Conservation (phyloP, 2,329 filamentous ascomycete genomes). For the Microsporum ferrugineum region DNA sequence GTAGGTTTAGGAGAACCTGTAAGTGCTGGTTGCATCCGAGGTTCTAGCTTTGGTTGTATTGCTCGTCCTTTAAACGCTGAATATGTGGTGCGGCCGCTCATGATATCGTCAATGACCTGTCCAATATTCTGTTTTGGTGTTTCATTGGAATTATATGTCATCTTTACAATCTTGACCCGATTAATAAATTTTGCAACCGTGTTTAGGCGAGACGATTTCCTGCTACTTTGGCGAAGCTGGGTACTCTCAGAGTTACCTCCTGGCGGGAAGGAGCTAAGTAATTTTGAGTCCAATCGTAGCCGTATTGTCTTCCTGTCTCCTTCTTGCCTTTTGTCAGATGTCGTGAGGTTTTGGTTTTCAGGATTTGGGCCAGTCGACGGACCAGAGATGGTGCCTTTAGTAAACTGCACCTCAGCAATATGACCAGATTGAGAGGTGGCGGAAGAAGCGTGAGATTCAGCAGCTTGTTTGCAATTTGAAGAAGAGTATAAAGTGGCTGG, state of each 20-base stretch:
- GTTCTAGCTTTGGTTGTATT: conserved; percentile 3
- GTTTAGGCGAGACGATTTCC: neutral
- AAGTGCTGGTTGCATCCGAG: conserved; percentile 13
- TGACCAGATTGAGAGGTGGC: neutral
- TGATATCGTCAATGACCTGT: conserved; percentile 51
- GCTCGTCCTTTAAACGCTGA: conserved; percentile 8
- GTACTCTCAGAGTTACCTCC: conserved; percentile 10
- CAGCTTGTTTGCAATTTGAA: neutral
- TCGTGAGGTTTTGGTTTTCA: neutral
- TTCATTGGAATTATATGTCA: conserved; percentile 49
- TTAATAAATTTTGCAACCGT: neutral
- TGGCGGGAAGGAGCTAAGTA: conserved; percentile 29
- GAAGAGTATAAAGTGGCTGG: neutral
- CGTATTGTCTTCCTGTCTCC: conserved; percentile 33
- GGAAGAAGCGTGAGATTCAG: conserved; percentile 10
- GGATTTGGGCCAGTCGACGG: neutral
- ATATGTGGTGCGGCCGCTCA: conserved; percentile 33
- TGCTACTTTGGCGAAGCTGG: neutral
- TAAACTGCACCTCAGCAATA: neutral
- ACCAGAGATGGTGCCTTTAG: neutral
- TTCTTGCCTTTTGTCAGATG: neutral
- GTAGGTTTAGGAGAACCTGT: conserved; percentile 34
- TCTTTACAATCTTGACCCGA: conserved; percentile 18
- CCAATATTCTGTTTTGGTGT: conserved; percentile 42
- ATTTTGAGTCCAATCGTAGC: conserved; percentile 34